phyloP scores from a whole-genome alignment of 2,329 filamentous ascomycete genomes.

The Diplodia mutila region DNA sequence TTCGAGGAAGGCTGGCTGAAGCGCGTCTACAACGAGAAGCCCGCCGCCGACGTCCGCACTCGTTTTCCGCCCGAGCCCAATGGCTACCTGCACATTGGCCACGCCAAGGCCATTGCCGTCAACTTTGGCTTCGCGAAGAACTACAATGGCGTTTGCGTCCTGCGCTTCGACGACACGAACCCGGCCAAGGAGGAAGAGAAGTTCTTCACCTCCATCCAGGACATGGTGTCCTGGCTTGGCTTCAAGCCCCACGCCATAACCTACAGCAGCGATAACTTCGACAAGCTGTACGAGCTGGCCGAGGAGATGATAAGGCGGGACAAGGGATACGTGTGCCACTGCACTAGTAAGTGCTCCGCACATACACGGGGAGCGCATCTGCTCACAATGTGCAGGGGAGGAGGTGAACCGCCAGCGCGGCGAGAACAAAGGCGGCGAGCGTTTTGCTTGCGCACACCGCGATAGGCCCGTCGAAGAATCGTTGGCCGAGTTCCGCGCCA shows the following conservation, averaged over 20 bases:
- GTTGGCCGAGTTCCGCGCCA: conserved; percentile 79
- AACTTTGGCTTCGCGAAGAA: conserved; percentile 93
- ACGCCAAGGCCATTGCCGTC: conserved; percentile 92
- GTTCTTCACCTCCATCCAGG: conserved; percentile 86
- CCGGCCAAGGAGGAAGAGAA: conserved; percentile 89
- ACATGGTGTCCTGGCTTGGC: conserved; percentile 84
- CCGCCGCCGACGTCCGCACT: conserved; percentile 50
- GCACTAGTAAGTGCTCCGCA: conserved; percentile 56
- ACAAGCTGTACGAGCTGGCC: conserved; percentile 83
- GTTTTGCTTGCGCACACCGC: conserved; percentile 81
- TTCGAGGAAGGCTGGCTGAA: conserved; percentile 56
- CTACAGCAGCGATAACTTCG: conserved; percentile 88
- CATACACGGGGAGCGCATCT: background rate
- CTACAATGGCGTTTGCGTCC: conserved; percentile 76
- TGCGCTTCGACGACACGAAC: conserved; percentile 93
- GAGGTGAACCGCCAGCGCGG: conserved; percentile 88
- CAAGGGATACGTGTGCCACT: conserved; percentile 82
- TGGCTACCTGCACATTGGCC: conserved; percentile 90
- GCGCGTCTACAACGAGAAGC: conserved; percentile 56
- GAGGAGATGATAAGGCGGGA: conserved; percentile 78
- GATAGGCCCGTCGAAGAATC: conserved; percentile 75
- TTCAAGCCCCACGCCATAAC: conserved; percentile 81
- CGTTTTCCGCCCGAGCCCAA: conserved; percentile 70
- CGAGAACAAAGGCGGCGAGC: conserved; percentile 64
- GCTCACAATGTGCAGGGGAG: conserved; percentile 56